These are phyloP conservation scores for Lathyrus tuberosus DNA, from an alignment of 306 rosid genomes.

Conservation along the genomic window DNA sequence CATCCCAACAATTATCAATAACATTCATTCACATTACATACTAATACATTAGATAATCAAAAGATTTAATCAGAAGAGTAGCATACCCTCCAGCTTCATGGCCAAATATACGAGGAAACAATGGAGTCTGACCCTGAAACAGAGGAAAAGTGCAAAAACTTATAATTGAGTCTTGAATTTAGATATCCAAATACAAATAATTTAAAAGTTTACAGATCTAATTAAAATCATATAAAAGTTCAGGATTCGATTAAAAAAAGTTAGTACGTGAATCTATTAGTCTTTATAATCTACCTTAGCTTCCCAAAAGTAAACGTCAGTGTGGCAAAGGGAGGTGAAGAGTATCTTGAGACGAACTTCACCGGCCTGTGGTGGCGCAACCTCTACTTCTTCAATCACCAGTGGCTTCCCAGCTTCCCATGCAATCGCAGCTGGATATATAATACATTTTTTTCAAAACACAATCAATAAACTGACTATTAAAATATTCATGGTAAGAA, in stretches of 20 bases:
- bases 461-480: too few relatives aligned
- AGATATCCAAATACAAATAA: too few relatives aligned
- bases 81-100: conserved; percentile 93
- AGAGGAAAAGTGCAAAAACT: not conserved
- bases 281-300: too few relatives aligned
- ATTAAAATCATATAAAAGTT: too few relatives aligned
- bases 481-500: too few relatives aligned
- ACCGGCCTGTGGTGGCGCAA: conserved; percentile 56
- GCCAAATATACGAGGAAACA: conserved; percentile 93
- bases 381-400: conserved; percentile 55
- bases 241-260: too few relatives aligned
- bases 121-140: conserved; percentile 80
- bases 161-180: too few relatives aligned
- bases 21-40: not conserved
- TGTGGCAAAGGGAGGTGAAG: conserved; percentile 60
- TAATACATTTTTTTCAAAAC: too few relatives aligned
- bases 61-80: not conserved
- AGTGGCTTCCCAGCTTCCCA: conserved; percentile 63
- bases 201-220: too few relatives aligned
- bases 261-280: too few relatives aligned
- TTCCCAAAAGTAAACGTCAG: conserved; percentile 59
- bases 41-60: not conserved
- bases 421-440: conserved; percentile 48
- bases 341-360: conserved; percentile 63
- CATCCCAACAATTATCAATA: not conserved